Evolutionary conservation across 2,329 filamentous ascomycete genomes (phyloP).

Genomic region (Pseudogymnoascus sp.): DNA sequence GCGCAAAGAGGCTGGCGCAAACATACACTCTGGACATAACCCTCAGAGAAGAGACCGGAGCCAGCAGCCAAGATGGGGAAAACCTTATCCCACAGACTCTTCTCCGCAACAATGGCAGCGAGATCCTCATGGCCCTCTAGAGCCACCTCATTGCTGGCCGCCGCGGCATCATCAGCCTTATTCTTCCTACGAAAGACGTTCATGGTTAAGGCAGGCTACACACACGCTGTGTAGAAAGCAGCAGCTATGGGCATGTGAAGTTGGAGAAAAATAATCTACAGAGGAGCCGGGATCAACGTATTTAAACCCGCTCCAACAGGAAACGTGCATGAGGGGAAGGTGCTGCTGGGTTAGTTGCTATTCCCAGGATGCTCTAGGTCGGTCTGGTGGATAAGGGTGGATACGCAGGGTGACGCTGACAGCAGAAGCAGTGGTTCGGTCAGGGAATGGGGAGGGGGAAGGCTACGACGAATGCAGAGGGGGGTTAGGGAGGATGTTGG

Average conservation of each 20-base stretch:
- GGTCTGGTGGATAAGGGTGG: neutral
- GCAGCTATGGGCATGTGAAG: neutral
- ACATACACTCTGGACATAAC: constrained; percentile 77
- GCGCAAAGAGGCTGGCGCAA: neutral
- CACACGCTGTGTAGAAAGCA: neutral
- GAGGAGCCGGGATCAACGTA: neutral
- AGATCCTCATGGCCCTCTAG: neutral
- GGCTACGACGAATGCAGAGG: neutral
- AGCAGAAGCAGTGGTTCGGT: neutral
- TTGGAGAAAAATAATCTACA: neutral
- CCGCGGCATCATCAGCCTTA: neutral
- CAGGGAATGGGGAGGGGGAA: neutral
- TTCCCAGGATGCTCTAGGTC: neutral
- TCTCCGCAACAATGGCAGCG: neutral
- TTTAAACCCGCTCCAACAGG: neutral
- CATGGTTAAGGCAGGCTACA: neutral
- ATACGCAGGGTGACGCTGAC: neutral
- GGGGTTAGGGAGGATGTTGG: neutral
- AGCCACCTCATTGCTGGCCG: neutral
- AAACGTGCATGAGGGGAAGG: neutral
- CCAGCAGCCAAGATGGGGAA: constrained; percentile 77
- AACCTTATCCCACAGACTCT: neutral
- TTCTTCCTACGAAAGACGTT: constrained; percentile 15
- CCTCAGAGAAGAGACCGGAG: constrained; percentile 83
- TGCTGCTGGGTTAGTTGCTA: neutral